Evolutionary conservation across 257 asterid species (phyloP), one percentile per base, ranked within the genome.

Genomic region (Gardenia jasminoides): DNA sequence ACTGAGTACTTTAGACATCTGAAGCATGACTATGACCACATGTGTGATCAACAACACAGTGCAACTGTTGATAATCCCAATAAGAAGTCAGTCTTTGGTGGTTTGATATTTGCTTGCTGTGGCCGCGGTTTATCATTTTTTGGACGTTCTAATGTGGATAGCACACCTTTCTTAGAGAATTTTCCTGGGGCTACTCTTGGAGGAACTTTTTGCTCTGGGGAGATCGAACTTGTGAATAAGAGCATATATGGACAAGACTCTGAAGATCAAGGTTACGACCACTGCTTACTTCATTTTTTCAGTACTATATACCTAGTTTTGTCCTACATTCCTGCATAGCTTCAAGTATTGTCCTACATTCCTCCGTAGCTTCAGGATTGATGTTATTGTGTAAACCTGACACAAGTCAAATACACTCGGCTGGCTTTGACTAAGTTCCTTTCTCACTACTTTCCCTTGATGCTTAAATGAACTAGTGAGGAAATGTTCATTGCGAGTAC

Each of bases 141-240:
- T n/a, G 93, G 91, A 75, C 80, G 74, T 15, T 73, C 81, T 36
- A 82, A 85, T 74, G 75, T 86, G 24, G 97, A 90, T 78, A 84
- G 90, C 80, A 75, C 83, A 54, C 92, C 92, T 13, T 88, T 92
- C 74, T 11, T 87, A 80, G 88, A 91, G 26, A 93, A 89, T 88
- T 91, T 94, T 84, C 98, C 98, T 0, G 93, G 81, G 64, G 88
- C 87, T 67, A 33, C 94, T 4, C 79, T 94, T 75, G 89, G 91
- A 20, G 97, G 99, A 72, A 91, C 90, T 64, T 93, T 88, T 65
- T 93, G 95, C 48, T 81, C 86, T 50, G 95, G 97, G 75, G 98
- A 93, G 87, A 90, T 94, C 61, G 88, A 82, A 24, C 91, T 92
- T 22, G 89, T 81, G 52, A 74, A 83, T 68, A 76, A 77, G 83